phyloP scores from a whole-genome alignment of 164 flowering plant genomes.

The Berberis vulgaris region DNA sequence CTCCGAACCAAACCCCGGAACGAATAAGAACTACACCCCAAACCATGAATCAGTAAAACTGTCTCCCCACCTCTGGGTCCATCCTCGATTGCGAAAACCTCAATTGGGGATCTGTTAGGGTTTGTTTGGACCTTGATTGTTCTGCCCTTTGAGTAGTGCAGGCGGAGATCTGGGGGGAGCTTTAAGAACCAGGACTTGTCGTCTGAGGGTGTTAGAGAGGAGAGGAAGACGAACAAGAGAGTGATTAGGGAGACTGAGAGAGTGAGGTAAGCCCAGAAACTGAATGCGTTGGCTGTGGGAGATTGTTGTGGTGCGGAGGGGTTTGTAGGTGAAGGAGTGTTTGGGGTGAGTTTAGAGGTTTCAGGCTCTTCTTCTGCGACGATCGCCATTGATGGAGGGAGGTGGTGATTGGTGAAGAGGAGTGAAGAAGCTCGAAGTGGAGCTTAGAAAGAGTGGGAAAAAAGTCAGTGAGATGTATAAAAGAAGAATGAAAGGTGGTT shows the following conservation, averaged over 20 bases:
- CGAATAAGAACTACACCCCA: slow-evolving; percentile 68
- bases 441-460: too few species aligned
- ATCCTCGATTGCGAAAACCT: slow-evolving; percentile 51
- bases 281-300: slow-evolving; percentile 38
- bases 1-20: slow-evolving; percentile 35
- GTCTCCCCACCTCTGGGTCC: slow-evolving; percentile 40
- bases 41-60: slow-evolving; percentile 65
- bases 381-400: slow-evolving; percentile 40
- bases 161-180: slow-evolving; percentile 48
- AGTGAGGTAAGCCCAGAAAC: slow-evolving; percentile 85
- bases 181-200: slow-evolving; percentile 74
- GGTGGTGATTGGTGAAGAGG: background rate
- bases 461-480: too few species aligned
- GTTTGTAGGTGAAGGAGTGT: background rate
- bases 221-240: slow-evolving; percentile 28
- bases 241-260: slow-evolving; percentile 51
- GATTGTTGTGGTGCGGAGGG: slow-evolving; percentile 3
- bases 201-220: slow-evolving; percentile 42
- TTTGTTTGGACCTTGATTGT: slow-evolving; percentile 51
- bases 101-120: slow-evolving; percentile 38
- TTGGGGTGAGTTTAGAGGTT: slow-evolving; percentile 12
- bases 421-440: background rate
- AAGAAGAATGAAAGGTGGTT: too few species aligned
- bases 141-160: slow-evolving; percentile 69
- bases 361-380: slow-evolving; percentile 43